Base-by-base conservation (phyloP, 129 eudicot genomes). In the Apium graveolens region DNA sequence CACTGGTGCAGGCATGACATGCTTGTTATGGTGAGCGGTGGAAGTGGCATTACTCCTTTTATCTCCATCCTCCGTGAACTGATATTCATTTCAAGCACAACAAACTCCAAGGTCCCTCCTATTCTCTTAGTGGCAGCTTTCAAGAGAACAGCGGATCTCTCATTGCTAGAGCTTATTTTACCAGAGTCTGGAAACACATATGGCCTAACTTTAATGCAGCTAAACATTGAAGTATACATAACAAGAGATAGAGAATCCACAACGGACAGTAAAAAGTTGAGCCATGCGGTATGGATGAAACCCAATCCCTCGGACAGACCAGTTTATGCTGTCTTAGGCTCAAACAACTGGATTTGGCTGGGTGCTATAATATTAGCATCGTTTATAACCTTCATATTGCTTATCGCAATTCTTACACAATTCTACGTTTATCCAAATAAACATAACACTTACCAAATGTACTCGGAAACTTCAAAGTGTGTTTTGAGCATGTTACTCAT, bases 41-140 rank as follows among this genome's bases (percentile, higher is more conserved):
- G 97, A 77, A 91, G 93, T 63, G 93, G 93, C 76, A 86, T 87
- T 9, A 91, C 93, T 31, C 97, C 97, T 17, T 87, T 82, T 43
- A 57, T 91, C 79, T 87, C 94, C 70, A 84, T 91, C 43, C 81
- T 87, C 18, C 88, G 89, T 27, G 93, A 91, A 78, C 90, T 89
- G 79, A 53, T 91, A 70, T 84, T 83, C 37, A 79, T 46, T 24
- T 45, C 86, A 24, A 80, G 68, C 71, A 42, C 83, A 24, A 73
- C 79, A 6, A 35, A 17, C 48, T 74, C 14, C 76, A 85, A 76
- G 70, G 73, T 79, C 73, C 90, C 91, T 48, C 66, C 77, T 1
- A 14, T 91, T 31, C 81, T 85, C 35, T 85, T 88, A 14, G 26
- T 89, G 9, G 75, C 87, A 7, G 81, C 84, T 29, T 91, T 91